phyloP scores from a whole-genome alignment of 1,139 yeast species.

The Blastobotrys apis region DNA sequence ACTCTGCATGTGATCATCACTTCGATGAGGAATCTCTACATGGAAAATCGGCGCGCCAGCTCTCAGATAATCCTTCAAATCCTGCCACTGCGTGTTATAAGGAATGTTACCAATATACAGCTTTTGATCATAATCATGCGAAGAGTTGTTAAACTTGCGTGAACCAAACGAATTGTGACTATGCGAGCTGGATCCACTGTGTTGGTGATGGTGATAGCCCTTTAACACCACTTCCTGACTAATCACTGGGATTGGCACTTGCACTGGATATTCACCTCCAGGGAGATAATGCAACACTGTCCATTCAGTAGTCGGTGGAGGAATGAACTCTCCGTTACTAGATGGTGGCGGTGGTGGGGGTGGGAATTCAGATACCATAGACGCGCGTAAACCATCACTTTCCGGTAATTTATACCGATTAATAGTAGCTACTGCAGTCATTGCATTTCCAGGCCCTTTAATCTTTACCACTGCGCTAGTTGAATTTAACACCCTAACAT shows the following conservation, averaged over 20 bases:
- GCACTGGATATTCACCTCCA: constrained; percentile 3
- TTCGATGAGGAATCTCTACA: constrained; percentile 49
- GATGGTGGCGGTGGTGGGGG: constrained; percentile 4
- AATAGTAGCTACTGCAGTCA: constrained; percentile 10
- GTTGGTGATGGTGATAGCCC: not conserved
- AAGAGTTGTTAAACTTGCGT: not conserved
- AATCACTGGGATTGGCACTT: constrained; percentile 5
- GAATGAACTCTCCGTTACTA: not conserved
- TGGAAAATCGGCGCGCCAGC: constrained; percentile 43
- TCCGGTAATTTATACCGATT: constrained; percentile 9
- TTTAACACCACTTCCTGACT: not conserved
- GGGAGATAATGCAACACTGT: constrained; percentile 1
- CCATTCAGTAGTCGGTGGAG: constrained; percentile 10
- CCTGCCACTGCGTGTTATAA: constrained; percentile 52
- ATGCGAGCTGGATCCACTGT: not conserved
- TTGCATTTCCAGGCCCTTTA: constrained; percentile 13
- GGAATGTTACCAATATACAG: constrained; percentile 56
- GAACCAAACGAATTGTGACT: not conserved
- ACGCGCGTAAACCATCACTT: not conserved
- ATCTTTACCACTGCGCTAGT: constrained; percentile 13
- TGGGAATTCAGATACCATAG: not conserved
- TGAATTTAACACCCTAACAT: constrained; percentile 14
- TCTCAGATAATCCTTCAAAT: constrained; percentile 47
- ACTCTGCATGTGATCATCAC: constrained; percentile 24
- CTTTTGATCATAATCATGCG: constrained; percentile 28